phyloP scores from a whole-genome alignment of 257 asterid species.

The Schizonepeta tenuifolia region DNA sequence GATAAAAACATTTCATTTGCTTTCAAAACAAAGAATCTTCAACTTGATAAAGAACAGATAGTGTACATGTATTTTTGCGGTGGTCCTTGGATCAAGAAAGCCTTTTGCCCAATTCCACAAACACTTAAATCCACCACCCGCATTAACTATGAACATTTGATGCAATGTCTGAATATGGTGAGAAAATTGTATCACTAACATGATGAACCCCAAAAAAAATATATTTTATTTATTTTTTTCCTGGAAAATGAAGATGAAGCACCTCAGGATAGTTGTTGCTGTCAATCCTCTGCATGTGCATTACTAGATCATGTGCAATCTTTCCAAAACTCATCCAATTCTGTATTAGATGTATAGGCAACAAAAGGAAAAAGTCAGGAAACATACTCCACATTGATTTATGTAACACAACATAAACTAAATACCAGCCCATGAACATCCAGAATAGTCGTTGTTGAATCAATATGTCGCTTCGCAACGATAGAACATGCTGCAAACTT shows the following conservation, averaged over 20 bases:
- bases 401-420: conserved; percentile 28
- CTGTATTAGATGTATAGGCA: conserved; percentile 48
- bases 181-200: conserved; percentile 33
- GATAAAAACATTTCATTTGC: conserved; percentile 23
- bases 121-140: conserved; percentile 88
- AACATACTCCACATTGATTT: conserved; percentile 2
- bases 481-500: conserved; percentile 97
- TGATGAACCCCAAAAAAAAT: conserved; percentile 17
- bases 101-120: conserved; percentile 84
- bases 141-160: conserved; percentile 93
- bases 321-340: conserved; percentile 96
- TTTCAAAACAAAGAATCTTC: conserved; percentile 19
- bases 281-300: conserved; percentile 94
- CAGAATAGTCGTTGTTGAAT: conserved; percentile 80
- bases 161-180: conserved; percentile 74
- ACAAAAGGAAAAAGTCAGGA: neutral
- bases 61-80: conserved; percentile 85
- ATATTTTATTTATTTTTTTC: neutral
- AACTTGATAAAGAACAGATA: conserved; percentile 18
- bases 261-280: conserved; percentile 99
- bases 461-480: conserved; percentile 81
- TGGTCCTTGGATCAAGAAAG: conserved; percentile 91
- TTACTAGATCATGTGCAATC: conserved; percentile 80
- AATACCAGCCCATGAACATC: conserved; percentile 90
- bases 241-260: conserved; percentile 36